Evolutionary conservation across 1,284 basidiomycete species (phyloP).

Genomic region (Sparassis latifolia): DNA sequence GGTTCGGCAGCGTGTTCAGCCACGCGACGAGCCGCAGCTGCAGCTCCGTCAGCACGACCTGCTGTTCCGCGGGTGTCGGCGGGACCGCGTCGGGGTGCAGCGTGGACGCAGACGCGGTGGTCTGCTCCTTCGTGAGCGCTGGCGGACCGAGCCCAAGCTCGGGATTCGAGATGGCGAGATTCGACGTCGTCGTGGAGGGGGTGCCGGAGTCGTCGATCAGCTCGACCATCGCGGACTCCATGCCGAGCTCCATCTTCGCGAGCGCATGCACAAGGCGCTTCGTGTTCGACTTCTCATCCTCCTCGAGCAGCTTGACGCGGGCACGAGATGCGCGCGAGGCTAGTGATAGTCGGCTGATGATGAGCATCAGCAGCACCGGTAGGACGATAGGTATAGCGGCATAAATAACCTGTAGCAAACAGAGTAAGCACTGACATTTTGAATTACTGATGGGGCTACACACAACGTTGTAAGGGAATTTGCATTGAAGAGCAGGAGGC

Average conservation of each 20-base stretch:
- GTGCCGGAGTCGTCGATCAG: constrained; percentile 27
- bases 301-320: constrained; percentile 57
- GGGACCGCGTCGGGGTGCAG: not conserved
- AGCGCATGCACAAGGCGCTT: constrained; percentile 47
- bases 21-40: constrained; percentile 46
- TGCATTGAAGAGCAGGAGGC: constrained; percentile 57
- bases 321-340: constrained; percentile 48
- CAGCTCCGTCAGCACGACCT: constrained; percentile 43
- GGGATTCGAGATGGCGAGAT: not conserved
- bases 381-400: constrained; percentile 55
- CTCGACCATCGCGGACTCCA: constrained; percentile 51
- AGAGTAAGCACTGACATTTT: not conserved
- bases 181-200: not conserved
- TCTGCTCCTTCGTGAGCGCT: not conserved
- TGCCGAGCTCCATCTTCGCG: constrained; percentile 46
- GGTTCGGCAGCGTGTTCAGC: constrained; percentile 58
- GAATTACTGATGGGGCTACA: constrained; percentile 20
- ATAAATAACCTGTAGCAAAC: constrained; percentile 39
- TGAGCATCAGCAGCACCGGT: constrained; percentile 49
- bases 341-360: constrained; percentile 44
- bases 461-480: constrained; percentile 73
- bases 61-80: constrained; percentile 10
- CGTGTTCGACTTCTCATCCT: constrained; percentile 36
- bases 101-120: not conserved
- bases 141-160: not conserved